phyloP scores from a whole-genome alignment of 768 basidiomycete species.

The Boletus sensibilis region DNA sequence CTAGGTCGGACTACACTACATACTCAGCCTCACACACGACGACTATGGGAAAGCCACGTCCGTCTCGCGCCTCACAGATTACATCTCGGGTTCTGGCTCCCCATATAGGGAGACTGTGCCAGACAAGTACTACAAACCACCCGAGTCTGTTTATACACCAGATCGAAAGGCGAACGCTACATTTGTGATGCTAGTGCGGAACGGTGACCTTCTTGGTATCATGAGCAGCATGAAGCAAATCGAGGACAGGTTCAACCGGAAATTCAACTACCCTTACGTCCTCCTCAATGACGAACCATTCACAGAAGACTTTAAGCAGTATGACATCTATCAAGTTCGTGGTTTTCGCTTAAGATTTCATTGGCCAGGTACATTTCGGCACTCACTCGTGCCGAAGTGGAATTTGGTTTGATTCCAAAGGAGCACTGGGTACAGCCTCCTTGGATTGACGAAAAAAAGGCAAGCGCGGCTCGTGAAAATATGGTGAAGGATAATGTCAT shows the following conservation, averaged over 20 bases:
- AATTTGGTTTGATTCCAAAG: slow-evolving; percentile 64
- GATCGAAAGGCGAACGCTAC: slow-evolving; percentile 77
- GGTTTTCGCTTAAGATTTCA: slow-evolving; percentile 4
- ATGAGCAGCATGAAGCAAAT: slow-evolving; percentile 67
- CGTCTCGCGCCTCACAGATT: slow-evolving; percentile 31
- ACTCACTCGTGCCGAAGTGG: slow-evolving; percentile 33
- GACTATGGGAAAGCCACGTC: slow-evolving; percentile 43
- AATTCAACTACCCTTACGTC: slow-evolving; percentile 80
- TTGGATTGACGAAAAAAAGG: slow-evolving; percentile 74
- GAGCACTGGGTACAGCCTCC: slow-evolving; percentile 77
- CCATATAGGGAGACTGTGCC: slow-evolving; percentile 60
- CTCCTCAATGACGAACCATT: slow-evolving; percentile 88
- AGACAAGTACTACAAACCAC: slow-evolving; percentile 52
- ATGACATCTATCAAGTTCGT: slow-evolving; percentile 16
- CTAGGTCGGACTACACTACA: slow-evolving; percentile 42
- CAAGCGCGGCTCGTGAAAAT: slow-evolving; percentile 51
- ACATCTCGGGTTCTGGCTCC: slow-evolving; percentile 31
- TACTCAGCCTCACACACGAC: slow-evolving; percentile 43
- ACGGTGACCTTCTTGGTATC: slow-evolving; percentile 58
- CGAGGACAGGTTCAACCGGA: slow-evolving; percentile 86
- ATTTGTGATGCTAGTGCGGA: slow-evolving; percentile 78
- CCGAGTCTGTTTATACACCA: slow-evolving; percentile 36
- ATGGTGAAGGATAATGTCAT: slow-evolving; percentile 66
- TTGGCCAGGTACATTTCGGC: slow-evolving; percentile 31
- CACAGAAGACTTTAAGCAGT: slow-evolving; percentile 70